Base-by-base conservation (phyloP, 2,329 filamentous ascomycete genomes). In the Didymella pomorum region DNA sequence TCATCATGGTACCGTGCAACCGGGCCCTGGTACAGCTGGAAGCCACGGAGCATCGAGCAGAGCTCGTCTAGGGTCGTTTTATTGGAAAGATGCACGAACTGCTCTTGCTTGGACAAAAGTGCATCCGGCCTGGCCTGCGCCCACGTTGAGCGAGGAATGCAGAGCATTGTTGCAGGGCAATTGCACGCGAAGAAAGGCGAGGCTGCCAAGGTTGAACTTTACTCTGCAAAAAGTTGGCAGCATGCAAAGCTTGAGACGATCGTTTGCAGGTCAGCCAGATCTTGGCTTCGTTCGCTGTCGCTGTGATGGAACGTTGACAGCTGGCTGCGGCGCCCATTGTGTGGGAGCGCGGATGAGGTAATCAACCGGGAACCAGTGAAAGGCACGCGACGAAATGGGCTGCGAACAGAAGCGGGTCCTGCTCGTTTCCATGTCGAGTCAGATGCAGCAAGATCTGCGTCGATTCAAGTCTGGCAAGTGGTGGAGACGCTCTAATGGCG, bases 401-500 rank as follows among this genome's bases (percentile, higher is more conserved):
- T 62, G 66, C 61, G 63, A 66, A 67, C 70, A 69, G 62, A 64
- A 48, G 49, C 44, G 28, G 57, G 64, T 69, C 70, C 65, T 71
- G 68, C 58, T 46, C 61, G 64, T 65, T 69, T 65, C 70, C 70
- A 64, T 64, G 62, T 63, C 68, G 69, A 71, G 68, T 73, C 71
- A 71, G 67, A 69, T 71, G 67, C 67, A 74, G 68, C 52, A 64
- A 62, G 62, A 68, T 73, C 72, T 67, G 63, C 70, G 63, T 64
- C 66, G 58, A 65, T 61, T 59, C 56, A 47, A 65, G 65, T 54
- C 58, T 60, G 64, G 58, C 53, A 56, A 64, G 60, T 58, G 60
- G 70, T 69, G 65, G 70, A 66, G 64, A 70, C 43, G 45, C 56
- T 58, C 56, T 54, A 46, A 58, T 58, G 50, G 56, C 51, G 56